phyloP scores from a whole-genome alignment of 768 basidiomycete species.

The Lentinula sp. region DNA sequence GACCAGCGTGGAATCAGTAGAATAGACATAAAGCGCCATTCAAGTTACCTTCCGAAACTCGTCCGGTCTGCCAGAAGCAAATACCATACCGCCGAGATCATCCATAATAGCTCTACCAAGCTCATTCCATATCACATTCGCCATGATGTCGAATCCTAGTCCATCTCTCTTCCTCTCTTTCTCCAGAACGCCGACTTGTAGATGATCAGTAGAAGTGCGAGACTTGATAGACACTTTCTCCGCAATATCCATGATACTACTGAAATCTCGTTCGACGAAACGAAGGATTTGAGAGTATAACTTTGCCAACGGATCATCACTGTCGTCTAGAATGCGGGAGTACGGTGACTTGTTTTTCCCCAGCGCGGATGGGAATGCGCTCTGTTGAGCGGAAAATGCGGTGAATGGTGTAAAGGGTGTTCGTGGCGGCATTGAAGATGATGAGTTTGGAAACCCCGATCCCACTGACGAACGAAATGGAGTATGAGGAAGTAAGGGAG shows the following conservation, averaged over 20 bases:
- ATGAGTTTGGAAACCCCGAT: constrained; percentile 41
- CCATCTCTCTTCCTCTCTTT: constrained; percentile 11
- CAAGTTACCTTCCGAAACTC: constrained; percentile 77
- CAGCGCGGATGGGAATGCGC: constrained; percentile 24
- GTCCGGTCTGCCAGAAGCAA: constrained; percentile 87
- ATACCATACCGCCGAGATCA: constrained; percentile 77
- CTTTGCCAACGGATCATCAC: constrained; percentile 61
- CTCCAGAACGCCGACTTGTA: background rate
- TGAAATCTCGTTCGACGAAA: constrained; percentile 73
- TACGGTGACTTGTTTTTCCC: constrained; percentile 25
- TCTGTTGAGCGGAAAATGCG: constrained; percentile 36
- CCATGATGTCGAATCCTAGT: constrained; percentile 74
- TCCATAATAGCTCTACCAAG: constrained; percentile 74
- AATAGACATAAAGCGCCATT: background rate
- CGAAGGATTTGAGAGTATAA: constrained; percentile 79
- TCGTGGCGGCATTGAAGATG: constrained; percentile 48
- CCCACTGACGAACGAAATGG: constrained; percentile 43
- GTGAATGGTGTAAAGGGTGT: constrained; percentile 48
- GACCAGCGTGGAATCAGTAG: constrained; percentile 2
- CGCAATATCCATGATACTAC: constrained; percentile 68
- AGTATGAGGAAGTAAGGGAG: constrained; percentile 73
- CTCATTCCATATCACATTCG: constrained; percentile 87
- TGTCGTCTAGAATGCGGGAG: constrained; percentile 56
- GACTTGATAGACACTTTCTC: constrained; percentile 58
- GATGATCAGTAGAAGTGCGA: constrained; percentile 11